Evolutionary conservation across 495 filamentous ascomycete genomes (phyloP), one percentile per base, ranked within the genome.

Genomic region (Podospora pseudopauciseta): DNA sequence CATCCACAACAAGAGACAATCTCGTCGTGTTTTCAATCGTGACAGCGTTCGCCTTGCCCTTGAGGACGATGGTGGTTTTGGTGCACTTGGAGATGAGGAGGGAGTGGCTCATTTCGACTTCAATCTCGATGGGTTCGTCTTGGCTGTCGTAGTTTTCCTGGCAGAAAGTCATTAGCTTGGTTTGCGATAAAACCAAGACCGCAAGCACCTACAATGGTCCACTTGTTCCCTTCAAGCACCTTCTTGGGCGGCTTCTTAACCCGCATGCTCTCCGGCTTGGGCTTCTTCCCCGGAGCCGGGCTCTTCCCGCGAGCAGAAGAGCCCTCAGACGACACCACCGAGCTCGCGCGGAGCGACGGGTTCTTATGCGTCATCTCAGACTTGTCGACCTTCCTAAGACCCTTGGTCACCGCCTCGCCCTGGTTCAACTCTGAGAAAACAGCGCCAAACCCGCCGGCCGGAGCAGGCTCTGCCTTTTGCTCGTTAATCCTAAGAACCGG

Each of bases 281-380:
- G 93, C 81, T 95, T 97, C 81, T 91, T 92, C 71, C 86, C 89
- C 9, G 93, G 93, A 4, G 90, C 91, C 1, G 92, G 93, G 34
- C 89, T 93, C 85, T 93, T 96, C 32, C 84, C 85, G 19, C 91
- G 86, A 28, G 68, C 69, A 58, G 87, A 68, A 58, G 87, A 86
- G 67, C 85, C 80, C 32, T 84, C 82, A 4, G 90, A 86, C 5
- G 90, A 86, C 5, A 93, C 92, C 13, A 86, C 86, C 9, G 89
- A 90, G 63, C 85, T 82, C 15, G 90, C 87, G 53, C 95, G 89
- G 27, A 99, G 84, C 23, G 87, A 86, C n/a, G 96, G 95, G 80
- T 99, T 99, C 83, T 97, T 98, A 83, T 99, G 95, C 60, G 95
- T 98, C 93, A 97, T 97, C 74, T 97, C 80, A 23, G 89, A 92